These are phyloP conservation scores for Kodamaea ohmeri DNA, from an alignment of 1,139 yeast genomes.

Conservation along the genomic window DNA sequence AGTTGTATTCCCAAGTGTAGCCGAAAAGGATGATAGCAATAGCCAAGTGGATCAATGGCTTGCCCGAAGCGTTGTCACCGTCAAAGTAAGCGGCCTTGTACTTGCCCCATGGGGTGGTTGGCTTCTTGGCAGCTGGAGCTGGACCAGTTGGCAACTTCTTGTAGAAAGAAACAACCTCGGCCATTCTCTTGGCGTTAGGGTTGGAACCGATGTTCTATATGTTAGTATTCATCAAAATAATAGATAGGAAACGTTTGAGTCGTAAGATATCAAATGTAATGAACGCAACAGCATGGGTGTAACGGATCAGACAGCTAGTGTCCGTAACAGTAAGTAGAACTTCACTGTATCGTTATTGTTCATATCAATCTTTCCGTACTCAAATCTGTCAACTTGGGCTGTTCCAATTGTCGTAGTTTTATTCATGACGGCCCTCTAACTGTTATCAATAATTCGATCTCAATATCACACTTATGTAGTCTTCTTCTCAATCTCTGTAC, in stretches of 20 bases:
- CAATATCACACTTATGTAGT: no score
- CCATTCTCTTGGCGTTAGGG: conserved; percentile 96
- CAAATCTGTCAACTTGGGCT: no score
- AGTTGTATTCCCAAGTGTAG: conserved; percentile 90
- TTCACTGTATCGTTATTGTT: no score
- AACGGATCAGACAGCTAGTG: no score
- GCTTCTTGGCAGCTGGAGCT: conserved; percentile 68
- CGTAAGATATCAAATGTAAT: neutral
- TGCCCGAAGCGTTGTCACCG: conserved; percentile 76
- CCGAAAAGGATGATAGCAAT: conserved; percentile 70
- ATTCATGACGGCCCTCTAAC: no score
- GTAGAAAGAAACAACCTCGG: conserved; percentile 92
- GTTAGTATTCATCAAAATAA: conserved; percentile 50
- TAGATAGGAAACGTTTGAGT: no score
- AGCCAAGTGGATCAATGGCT: conserved; percentile 79
- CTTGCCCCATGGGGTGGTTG: conserved; percentile 69
- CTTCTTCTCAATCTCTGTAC: conserved; percentile 28
- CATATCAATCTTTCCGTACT: no score
- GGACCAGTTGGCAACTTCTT: conserved; percentile 94
- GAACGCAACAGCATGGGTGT: no score
- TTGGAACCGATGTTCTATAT: conserved; percentile 83
- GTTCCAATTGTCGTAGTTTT: no score
- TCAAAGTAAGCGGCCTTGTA: conserved; percentile 79
- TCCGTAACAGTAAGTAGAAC: no score
- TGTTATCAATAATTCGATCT: no score